Evolutionary conservation across 2,329 filamentous ascomycete genomes (phyloP).

Genomic region (Fusarium sp.): DNA sequence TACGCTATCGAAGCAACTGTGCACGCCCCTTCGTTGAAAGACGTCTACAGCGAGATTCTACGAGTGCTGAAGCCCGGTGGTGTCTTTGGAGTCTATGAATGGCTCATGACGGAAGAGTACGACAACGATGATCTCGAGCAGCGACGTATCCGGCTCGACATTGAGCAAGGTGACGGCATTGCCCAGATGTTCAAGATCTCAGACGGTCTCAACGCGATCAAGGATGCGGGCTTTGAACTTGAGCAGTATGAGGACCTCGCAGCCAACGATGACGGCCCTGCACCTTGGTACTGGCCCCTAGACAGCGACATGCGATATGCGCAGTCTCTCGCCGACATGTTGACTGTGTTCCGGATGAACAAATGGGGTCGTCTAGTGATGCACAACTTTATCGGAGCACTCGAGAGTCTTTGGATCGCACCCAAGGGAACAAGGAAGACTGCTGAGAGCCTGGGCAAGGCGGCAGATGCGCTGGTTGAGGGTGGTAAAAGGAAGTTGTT

Average conservation of each 20-base stretch:
- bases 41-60: constrained; percentile 91
- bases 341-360: constrained; percentile 87
- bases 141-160: constrained; percentile 86
- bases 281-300: constrained; percentile 93
- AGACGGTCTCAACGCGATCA: constrained; percentile 82
- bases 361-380: constrained; percentile 77
- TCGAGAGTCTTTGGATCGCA: constrained; percentile 78
- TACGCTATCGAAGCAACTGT: constrained; percentile 96
- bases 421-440: constrained; percentile 88
- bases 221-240: constrained; percentile 85
- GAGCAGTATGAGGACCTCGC: constrained; percentile 70
- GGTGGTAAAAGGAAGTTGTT: constrained; percentile 88
- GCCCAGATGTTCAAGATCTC: constrained; percentile 91
- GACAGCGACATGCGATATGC: constrained; percentile 81
- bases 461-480: constrained; percentile 83
- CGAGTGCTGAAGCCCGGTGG: constrained; percentile 94
- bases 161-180: constrained; percentile 93
- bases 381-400: constrained; percentile 77
- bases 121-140: constrained; percentile 86
- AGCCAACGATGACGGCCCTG: constrained; percentile 50
- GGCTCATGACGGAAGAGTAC: constrained; percentile 96
- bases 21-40: constrained; percentile 86
- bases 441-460: constrained; percentile 81
- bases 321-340: constrained; percentile 76
- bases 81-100: constrained; percentile 94